A percentile compares a stretch with the other conserved stretches of the same genome.
phyloP scores from a whole-genome alignment of 2,329 filamentous ascomycete genomes.

The Colletotrichum sansevieriae region DNA sequence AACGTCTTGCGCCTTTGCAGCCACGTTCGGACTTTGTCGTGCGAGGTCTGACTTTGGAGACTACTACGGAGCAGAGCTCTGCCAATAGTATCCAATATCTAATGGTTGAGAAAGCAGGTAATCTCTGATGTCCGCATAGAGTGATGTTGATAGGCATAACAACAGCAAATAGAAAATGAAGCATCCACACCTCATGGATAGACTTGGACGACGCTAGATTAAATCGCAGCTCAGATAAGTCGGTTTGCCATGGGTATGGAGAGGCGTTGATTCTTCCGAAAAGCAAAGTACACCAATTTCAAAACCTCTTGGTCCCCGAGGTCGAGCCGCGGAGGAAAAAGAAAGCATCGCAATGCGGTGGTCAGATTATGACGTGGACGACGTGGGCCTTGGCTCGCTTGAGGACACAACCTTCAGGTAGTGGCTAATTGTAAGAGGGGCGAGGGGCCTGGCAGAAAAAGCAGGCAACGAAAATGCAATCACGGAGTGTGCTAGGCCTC shows the following conservation, averaged over 20 bases:
- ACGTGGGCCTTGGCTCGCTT: conserved; percentile 7
- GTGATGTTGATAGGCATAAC: too few species aligned
- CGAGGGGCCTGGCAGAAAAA: conserved; percentile 8
- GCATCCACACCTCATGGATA: too few species aligned
- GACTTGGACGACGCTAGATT: too few species aligned
- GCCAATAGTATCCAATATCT: not conserved
- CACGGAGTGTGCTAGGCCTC: not conserved
- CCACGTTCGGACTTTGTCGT: conserved; percentile 9
- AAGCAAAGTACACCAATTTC: not conserved
- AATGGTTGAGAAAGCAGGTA: too few species aligned
- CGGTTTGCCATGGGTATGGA: too few species aligned
- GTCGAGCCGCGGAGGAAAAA: conserved; percentile 24
- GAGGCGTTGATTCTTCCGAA: too few species aligned
- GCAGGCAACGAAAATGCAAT: not conserved
- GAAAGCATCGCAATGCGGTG: conserved; percentile 17
- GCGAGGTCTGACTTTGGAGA: conserved; percentile 8
- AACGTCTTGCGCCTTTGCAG: conserved; percentile 27
- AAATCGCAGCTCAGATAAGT: too few species aligned
- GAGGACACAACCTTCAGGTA: not conserved
- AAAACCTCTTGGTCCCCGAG: not conserved
- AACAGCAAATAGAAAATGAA: too few species aligned
- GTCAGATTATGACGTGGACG: conserved; percentile 29
- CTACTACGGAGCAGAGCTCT: not conserved
- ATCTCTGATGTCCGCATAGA: too few species aligned
- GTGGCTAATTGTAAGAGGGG: not conserved